These are phyloP conservation scores for Zychaea mexicana DNA, from an alignment of 371 early-diverging fungal species.

Conservation along the genomic window DNA sequence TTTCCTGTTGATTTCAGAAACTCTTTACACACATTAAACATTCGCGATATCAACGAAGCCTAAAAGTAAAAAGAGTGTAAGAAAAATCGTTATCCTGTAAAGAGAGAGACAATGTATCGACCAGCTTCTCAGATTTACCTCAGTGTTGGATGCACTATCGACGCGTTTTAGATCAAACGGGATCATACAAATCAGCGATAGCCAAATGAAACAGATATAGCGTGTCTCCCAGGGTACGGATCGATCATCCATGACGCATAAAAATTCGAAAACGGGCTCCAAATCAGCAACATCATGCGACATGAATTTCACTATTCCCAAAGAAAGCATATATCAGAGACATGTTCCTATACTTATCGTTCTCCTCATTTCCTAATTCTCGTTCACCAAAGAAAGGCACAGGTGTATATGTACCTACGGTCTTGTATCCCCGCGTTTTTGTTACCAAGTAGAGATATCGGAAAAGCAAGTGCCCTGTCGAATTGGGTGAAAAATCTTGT, in stretches of 20 bases:
- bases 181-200: constrained; percentile 89
- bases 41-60: constrained; percentile 53
- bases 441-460: constrained; percentile 67
- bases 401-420: constrained; percentile 51
- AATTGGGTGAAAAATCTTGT: neutral
- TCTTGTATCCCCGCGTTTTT: constrained; percentile 92
- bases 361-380: neutral
- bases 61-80: constrained; percentile 9
- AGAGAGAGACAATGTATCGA: neutral
- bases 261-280: constrained; percentile 77
- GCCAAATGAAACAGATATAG: constrained; percentile 81
- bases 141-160: constrained; percentile 61
- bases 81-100: neutral
- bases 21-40: constrained; percentile 53
- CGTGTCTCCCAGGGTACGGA: constrained; percentile 69
- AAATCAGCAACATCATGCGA: constrained; percentile 89
- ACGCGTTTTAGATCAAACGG: constrained; percentile 90
- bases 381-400: neutral
- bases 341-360: neutral
- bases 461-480: constrained; percentile 39
- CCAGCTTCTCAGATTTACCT: constrained; percentile 8
- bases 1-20: constrained; percentile 72
- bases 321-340: neutral
- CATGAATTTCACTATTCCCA: constrained; percentile 75
- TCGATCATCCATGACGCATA: constrained; percentile 35